Evolutionary conservation across 1,284 basidiomycete genomes (phyloP).

Genomic region (Somion occarium): DNA sequence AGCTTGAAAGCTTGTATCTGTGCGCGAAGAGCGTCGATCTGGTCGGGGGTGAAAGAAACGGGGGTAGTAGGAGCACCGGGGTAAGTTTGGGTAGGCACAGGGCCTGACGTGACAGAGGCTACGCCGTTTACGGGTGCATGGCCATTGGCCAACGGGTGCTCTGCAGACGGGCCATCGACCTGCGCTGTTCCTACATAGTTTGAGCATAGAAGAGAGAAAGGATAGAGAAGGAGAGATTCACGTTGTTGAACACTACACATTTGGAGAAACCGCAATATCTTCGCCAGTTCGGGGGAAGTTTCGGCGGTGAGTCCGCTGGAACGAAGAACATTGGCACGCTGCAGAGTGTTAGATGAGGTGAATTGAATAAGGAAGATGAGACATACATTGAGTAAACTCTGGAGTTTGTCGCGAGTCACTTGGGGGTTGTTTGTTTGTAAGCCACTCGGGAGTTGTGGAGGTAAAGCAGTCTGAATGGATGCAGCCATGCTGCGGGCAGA

Average conservation of each 20-base stretch:
- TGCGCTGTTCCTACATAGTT: not conserved
- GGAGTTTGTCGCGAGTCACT: not conserved
- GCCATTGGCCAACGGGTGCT: conserved; percentile 1
- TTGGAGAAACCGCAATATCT: conserved; percentile 26
- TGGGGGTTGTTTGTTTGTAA: not conserved
- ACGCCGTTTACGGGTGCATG: conserved; percentile 23
- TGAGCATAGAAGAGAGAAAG: conserved; percentile 4
- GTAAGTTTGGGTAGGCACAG: conserved; percentile 25
- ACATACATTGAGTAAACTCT: not conserved
- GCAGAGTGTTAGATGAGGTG: not conserved
- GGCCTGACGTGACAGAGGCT: conserved; percentile 23
- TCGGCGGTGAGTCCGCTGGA: conserved; percentile 30
- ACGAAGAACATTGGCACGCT: conserved; percentile 32
- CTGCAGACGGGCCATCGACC: not conserved
- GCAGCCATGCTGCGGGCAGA: not conserved
- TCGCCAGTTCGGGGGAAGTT: conserved; percentile 30
- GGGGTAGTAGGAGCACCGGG: conserved; percentile 46
- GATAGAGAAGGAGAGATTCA: conserved; percentile 14
- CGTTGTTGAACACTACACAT: conserved; percentile 24
- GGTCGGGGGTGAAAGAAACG: conserved; percentile 80
- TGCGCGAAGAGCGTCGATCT: conserved; percentile 79
- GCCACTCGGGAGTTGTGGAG: not conserved
- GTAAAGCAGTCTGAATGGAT: not conserved
- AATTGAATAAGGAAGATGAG: not conserved
- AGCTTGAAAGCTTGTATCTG: conserved; percentile 92